These are phyloP conservation scores for Solanum paucissectum DNA, from an alignment of 257 asterid genomes.

Conservation along the genomic window DNA sequence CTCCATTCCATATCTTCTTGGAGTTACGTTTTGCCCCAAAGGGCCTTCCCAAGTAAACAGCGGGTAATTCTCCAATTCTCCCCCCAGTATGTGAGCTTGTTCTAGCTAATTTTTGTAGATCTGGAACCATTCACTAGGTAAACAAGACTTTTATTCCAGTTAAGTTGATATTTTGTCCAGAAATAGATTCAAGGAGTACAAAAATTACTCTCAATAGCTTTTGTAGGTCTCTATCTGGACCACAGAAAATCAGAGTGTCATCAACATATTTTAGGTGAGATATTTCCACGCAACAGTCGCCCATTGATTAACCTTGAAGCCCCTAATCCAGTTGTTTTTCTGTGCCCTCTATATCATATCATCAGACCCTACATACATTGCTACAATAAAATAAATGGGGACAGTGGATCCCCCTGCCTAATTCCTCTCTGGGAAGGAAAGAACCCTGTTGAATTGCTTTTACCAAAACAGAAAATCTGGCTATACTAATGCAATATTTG, in stretches of 20 bases:
- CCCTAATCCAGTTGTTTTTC: not conserved
- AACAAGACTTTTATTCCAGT: not conserved
- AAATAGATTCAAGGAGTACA: not conserved
- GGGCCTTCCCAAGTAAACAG: not conserved
- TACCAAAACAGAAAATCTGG: not conserved
- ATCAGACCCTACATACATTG: not conserved
- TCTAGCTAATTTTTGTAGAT: not conserved
- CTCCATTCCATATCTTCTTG: not conserved
- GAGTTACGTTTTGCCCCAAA: not conserved
- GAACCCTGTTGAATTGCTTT: not conserved
- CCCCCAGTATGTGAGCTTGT: not conserved
- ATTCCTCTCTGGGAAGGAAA: too few relatives aligned
- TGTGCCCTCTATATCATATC: not conserved
- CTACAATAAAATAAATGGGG: not conserved
- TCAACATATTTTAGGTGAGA: not conserved
- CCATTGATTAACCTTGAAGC: not conserved
- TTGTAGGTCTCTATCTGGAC: not conserved
- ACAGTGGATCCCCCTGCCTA: not conserved
- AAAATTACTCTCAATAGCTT: not conserved
- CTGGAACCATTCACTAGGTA: not conserved
- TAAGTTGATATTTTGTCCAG: not conserved
- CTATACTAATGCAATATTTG: not conserved
- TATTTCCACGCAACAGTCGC: not conserved
- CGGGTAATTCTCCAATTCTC: not conserved
- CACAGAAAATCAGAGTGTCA: not conserved